Base-by-base conservation (phyloP, 2,329 filamentous ascomycete genomes). In the Verticillium klebahnii region DNA sequence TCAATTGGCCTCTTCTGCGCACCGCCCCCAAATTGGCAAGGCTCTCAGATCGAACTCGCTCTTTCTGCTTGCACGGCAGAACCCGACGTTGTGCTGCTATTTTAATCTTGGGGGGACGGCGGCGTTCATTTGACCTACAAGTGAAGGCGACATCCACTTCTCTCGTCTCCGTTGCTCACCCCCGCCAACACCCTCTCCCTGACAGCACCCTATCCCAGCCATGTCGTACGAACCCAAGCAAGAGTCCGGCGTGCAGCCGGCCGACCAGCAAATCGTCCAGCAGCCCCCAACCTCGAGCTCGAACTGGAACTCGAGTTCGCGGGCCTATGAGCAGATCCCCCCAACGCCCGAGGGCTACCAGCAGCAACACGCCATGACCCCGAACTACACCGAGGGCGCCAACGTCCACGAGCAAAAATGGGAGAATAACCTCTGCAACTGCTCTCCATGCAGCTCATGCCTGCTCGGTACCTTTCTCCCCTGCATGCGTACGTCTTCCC, bases 401-500 rank as follows among this genome's bases (percentile, higher is more conserved):
- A 62, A 59, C 31, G 31, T 60, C 25, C 31, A 60, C n/a, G 62
- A 69, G 62, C 70, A 73, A 58, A 69, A 75, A 62, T 80, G 77
- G 78, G 65, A 75, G 63, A 70, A 67, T 62, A 67, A 68, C 63
- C 71, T 82, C 58, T 75, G 73, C 67, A 67, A 74, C 68, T 82
- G 79, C 72, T 70, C 70, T 19, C 78, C 78, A 19, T 73, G 73
- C 66, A 71, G 69, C 31, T 72, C 68, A 57, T 80, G 77, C 64
- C 65, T 76, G 56, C 68, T 80, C 34, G 73, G 71, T 56, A 73
- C 71, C 37, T 80, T 71, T 58, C 66, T 78, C 60, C 80, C 80
- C 12, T 82, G 79, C 63, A 65, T 81, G 29, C 69, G 79, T 81
- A 71, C 57, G 78, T 77, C 25, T 32, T 17, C 23, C 57, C 39